Evolutionary conservation across 2,329 filamentous ascomycete genomes (phyloP).

Genomic region (Aspergillus thermomutatus): DNA sequence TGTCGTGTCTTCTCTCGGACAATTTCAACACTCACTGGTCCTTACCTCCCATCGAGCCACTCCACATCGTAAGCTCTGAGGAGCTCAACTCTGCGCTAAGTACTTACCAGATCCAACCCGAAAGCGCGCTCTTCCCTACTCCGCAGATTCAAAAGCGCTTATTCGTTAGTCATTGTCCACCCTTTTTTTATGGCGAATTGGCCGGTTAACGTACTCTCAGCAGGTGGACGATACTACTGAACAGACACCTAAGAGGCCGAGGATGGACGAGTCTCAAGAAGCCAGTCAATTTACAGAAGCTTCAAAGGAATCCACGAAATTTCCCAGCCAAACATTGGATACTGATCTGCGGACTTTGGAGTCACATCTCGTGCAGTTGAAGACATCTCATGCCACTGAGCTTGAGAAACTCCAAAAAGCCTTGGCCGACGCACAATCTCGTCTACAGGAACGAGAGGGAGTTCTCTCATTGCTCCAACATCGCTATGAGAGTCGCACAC

Average conservation of each 20-base stretch:
- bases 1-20: slow-evolving; percentile 32
- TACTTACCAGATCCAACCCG: slow-evolving; percentile 6
- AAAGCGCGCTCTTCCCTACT: neutral
- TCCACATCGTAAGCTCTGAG: slow-evolving; percentile 31
- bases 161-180: slow-evolving; percentile 23
- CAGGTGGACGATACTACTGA: slow-evolving; percentile 30
- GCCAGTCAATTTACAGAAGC: slow-evolving; percentile 36
- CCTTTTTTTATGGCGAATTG: neutral
- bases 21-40: slow-evolving; percentile 37
- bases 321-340: slow-evolving; percentile 29
- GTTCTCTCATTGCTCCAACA: slow-evolving; percentile 38
- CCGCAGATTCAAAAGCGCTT: slow-evolving; percentile 26
- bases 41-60: slow-evolving; percentile 35
- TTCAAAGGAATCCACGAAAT: slow-evolving; percentile 31
- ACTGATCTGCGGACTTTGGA: slow-evolving; percentile 27
- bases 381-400: slow-evolving; percentile 28
- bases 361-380: slow-evolving; percentile 29
- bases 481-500: slow-evolving; percentile 43
- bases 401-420: slow-evolving; percentile 28
- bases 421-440: slow-evolving; percentile 23
- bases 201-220: slow-evolving; percentile 18
- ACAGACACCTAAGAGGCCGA: slow-evolving; percentile 36
- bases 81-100: slow-evolving; percentile 18
- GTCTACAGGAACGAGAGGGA: slow-evolving; percentile 31
- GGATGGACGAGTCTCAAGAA: slow-evolving; percentile 35